These are phyloP conservation scores for Baudoinia panamericana DNA, from an alignment of 495 filamentous ascomycete genomes.

Conservation along the genomic window DNA sequence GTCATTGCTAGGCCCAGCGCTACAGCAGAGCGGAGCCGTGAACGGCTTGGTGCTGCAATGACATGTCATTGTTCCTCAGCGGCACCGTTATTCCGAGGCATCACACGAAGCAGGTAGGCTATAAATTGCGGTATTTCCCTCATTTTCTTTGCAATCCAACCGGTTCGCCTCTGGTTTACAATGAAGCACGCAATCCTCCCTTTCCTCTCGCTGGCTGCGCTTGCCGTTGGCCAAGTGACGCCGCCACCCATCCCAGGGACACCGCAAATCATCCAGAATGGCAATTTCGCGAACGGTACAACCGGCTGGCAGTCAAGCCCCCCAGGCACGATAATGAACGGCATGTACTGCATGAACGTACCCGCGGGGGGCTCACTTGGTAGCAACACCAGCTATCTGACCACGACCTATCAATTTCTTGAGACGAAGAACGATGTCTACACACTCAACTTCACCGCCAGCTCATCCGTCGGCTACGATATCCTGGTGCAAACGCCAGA, in stretches of 20 bases:
- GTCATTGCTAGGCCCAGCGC: too few relatives aligned
- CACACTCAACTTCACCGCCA: slow-evolving; percentile 12
- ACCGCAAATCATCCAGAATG: slow-evolving; percentile 10
- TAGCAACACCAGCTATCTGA: slow-evolving; percentile 6
- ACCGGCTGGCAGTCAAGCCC: slow-evolving; percentile 8
- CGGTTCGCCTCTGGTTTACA: too few relatives aligned
- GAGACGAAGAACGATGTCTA: slow-evolving; percentile 15
- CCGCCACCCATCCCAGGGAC: slow-evolving; percentile 6
- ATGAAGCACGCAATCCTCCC: too few relatives aligned
- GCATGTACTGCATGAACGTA: slow-evolving; percentile 6
- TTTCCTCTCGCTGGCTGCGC: background rate
- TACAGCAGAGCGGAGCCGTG: too few relatives aligned
- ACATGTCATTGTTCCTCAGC: too few relatives aligned
- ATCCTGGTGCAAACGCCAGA: slow-evolving; percentile 12
- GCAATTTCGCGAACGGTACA: slow-evolving; percentile 9
- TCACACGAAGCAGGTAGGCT: too few relatives aligned
- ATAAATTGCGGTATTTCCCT: too few relatives aligned
- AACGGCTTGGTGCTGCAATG: too few relatives aligned
- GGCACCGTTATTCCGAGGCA: too few relatives aligned
- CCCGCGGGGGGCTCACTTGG: background rate
- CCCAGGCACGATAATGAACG: slow-evolving; percentile 1
- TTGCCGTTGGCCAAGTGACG: slow-evolving; percentile 1
- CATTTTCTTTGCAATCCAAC: too few relatives aligned
- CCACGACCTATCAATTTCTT: slow-evolving; percentile 6
- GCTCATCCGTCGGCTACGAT: slow-evolving; percentile 6